Percentiles rank a stretch among this genome's conserved stretches.
These are phyloP conservation scores for Phytopythium oedochilum DNA, from an alignment of 352 stramenopile species.

Conservation along the genomic window DNA sequence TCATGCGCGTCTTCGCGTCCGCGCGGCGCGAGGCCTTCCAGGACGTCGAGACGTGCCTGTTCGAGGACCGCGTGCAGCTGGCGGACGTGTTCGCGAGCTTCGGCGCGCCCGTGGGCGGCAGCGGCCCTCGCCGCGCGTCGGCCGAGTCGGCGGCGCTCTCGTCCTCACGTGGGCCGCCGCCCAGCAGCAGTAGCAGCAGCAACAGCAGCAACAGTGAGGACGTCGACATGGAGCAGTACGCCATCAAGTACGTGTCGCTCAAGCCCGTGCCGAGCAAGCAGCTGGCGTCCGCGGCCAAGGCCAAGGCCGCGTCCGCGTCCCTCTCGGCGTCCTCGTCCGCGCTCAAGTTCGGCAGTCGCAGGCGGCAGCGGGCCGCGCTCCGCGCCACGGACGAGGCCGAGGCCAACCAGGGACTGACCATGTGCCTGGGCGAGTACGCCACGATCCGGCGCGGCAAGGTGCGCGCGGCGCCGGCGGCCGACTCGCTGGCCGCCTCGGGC, in stretches of 20 bases:
- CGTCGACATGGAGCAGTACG: slow-evolving; percentile 6
- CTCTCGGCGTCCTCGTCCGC: slow-evolving; percentile 12
- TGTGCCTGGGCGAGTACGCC: slow-evolving; percentile 62
- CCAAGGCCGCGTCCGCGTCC: slow-evolving; percentile 19
- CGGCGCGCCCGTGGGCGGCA: slow-evolving; percentile 12
- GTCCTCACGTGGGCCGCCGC: slow-evolving; percentile 8
- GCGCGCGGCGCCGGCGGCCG: slow-evolving; percentile 20
- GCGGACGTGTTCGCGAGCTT: slow-evolving; percentile 64
- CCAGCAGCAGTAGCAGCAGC: neutral
- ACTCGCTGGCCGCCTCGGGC: neutral
- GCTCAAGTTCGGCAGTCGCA: slow-evolving; percentile 27
- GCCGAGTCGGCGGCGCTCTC: slow-evolving; percentile 32
- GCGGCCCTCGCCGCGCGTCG: slow-evolving; percentile 7
- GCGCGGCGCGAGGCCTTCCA: slow-evolving; percentile 43
- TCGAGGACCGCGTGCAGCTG: slow-evolving; percentile 52
- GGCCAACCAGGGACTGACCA: slow-evolving; percentile 13
- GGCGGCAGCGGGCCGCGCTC: slow-evolving; percentile 8
- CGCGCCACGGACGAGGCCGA: slow-evolving; percentile 2
- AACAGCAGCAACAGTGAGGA: neutral
- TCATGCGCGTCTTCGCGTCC: slow-evolving; percentile 53
- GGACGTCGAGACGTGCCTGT: slow-evolving; percentile 48
- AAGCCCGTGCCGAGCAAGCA: slow-evolving; percentile 28
- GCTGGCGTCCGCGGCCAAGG: slow-evolving; percentile 37
- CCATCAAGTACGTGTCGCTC: slow-evolving; percentile 56
- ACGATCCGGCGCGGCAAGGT: slow-evolving; percentile 45